Percentiles rank a stretch among this genome's conserved stretches.
Conservation (phyloP, 1,284 basidiomycete species). For the Volvariella volvacea region DNA sequence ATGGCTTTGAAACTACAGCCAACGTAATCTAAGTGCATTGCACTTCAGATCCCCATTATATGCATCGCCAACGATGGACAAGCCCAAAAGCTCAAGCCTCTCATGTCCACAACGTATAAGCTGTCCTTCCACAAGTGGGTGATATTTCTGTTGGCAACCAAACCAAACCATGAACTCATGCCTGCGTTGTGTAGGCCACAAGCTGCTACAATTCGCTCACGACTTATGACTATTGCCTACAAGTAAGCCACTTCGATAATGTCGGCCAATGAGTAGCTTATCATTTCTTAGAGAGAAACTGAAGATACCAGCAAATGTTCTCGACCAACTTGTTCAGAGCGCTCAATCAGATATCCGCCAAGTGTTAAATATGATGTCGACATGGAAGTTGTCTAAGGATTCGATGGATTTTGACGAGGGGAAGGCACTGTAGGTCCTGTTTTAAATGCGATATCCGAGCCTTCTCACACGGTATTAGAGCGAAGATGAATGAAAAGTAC, state of each 20-base stretch:
- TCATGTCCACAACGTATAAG: conserved; percentile 69
- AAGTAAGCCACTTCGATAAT: conserved; percentile 46
- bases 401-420: conserved; percentile 89
- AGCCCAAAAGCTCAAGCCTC: conserved; percentile 87
- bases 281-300: conserved; percentile 68
- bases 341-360: conserved; percentile 95
- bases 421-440: conserved; percentile 75
- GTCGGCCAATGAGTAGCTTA: neutral
- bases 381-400: conserved; percentile 79
- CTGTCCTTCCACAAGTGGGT: conserved; percentile 73
- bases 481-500: conserved; percentile 89
- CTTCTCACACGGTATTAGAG: conserved; percentile 35
- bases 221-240: conserved; percentile 84
- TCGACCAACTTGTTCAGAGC: conserved; percentile 87
- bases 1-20: neutral
- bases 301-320: conserved; percentile 83
- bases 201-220: conserved; percentile 69
- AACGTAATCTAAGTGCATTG: conserved; percentile 4
- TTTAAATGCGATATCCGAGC: neutral
- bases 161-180: conserved; percentile 2
- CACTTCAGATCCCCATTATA: conserved; percentile 85
- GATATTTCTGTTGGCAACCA: neutral
- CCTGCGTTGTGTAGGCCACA: conserved; percentile 52
- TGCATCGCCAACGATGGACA: conserved; percentile 93
- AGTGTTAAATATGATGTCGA: conserved; percentile 96